Base-by-base conservation (phyloP, 805 yeast genomes). In the Candida fluviatilis region DNA sequence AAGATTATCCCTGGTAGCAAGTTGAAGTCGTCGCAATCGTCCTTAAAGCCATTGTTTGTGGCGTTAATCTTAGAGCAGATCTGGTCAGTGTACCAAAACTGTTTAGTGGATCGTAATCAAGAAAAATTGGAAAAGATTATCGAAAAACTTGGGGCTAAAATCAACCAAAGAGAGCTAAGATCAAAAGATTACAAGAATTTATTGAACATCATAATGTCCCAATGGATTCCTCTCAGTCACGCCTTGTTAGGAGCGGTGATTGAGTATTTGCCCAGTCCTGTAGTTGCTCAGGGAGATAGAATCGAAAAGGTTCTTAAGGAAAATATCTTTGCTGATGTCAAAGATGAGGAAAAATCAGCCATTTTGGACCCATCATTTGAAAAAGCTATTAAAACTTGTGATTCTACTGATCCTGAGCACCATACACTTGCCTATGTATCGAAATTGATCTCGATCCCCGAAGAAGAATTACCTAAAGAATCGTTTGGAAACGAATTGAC, bases 141-240 rank as follows among this genome's bases (percentile, higher is more conserved):
- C 8, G 69, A 66, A 29, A 77, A 93, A 7, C 63, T 93, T 34
- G 77, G 77, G 14, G 75, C 88, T 36, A 82, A 81, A 45, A 62
- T 91, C 2, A 51, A 71, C 2, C 86, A 93, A 4, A 69, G 95
- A 42, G 96, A 90, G 47, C 54, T 88, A 39, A 72, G 84, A 39
- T 80, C 95, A 0, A 87, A 83, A 50, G 97, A 91, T 53, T 69
- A 79, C 33, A 81, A 78, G 44, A 69, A 66, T 38, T 60, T 88
- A 32, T 57, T 89, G 14, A 74, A 71, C 39, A 68, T 78, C 5
- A 75, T 93, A 3, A 79, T 91, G 78, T 78, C 88, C 1, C 97
- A 91, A 55, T 93, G 99, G 97, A 66, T 93, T 16, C 98, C 99
- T 1, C 77, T 93, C 4, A 84, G 97, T 17, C 82, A 85, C 27